These are phyloP conservation scores for Magnusiomyces fungicola DNA, from an alignment of 1,139 yeast species.

Conservation along the genomic window DNA sequence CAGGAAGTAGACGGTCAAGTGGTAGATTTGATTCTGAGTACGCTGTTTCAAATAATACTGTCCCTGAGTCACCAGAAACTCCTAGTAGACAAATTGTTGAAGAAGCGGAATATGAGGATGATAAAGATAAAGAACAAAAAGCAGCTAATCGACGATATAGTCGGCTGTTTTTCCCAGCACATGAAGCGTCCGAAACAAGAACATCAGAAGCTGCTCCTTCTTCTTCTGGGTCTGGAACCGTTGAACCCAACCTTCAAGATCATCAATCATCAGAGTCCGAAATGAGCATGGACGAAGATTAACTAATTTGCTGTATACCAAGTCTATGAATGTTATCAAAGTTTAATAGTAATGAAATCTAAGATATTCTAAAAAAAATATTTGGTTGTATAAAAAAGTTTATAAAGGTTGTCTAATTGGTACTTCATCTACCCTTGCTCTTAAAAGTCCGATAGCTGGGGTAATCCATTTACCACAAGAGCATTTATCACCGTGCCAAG, in stretches of 20 bases:
- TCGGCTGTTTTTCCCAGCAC: not conserved
- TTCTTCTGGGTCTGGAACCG: no score
- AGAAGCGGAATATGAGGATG: no score
- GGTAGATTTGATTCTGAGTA: slow-evolving; percentile 2
- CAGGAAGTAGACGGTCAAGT: not conserved
- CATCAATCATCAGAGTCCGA: slow-evolving; percentile 2
- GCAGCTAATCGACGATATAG: not conserved
- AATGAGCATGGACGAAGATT: slow-evolving; percentile 5
- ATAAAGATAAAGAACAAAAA: not conserved
- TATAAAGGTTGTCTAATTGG: slow-evolving; percentile 2
- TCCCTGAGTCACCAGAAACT: not conserved
- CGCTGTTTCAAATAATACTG: not conserved
- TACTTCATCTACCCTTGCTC: slow-evolving; percentile 72
- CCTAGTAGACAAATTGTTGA: no score
- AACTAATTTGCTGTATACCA: no score
- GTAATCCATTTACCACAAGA: slow-evolving; percentile 95
- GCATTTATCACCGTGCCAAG: slow-evolving; percentile 93
- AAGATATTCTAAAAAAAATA: not conserved
- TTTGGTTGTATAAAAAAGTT: not conserved
- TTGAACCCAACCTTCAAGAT: no score
- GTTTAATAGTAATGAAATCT: not conserved
- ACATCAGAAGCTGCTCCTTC: no score
- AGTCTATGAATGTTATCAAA: not conserved
- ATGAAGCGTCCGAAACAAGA: not conserved
- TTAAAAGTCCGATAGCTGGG: slow-evolving; percentile 80